Evolutionary conservation across 345 rosid genomes (phyloP).

Genomic region (Excoecaria agallocha): DNA sequence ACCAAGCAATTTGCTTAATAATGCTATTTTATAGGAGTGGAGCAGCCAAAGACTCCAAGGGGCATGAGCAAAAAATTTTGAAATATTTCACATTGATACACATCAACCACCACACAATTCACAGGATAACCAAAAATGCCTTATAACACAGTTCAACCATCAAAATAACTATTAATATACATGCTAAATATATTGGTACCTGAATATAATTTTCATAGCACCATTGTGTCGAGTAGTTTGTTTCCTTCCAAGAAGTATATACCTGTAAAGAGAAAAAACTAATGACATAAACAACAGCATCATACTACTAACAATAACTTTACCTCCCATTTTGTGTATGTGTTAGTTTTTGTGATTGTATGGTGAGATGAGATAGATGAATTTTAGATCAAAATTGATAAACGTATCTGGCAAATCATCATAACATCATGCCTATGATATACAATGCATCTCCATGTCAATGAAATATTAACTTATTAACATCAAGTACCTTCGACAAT

Average conservation of each 20-base stretch:
- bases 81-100: not conserved
- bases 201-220: slow-evolving; percentile 97
- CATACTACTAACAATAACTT: not conserved
- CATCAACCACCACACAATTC: not conserved
- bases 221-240: slow-evolving; percentile 95
- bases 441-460: not conserved
- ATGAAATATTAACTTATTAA: not conserved
- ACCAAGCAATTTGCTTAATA: not conserved
- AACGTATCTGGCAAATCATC: slow-evolving; percentile 10
- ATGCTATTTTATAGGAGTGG: too few relatives aligned
- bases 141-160: not conserved
- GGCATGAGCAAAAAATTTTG: too few relatives aligned
- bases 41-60: too few relatives aligned
- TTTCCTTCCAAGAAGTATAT: slow-evolving; percentile 91
- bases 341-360: not conserved
- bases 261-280: slow-evolving; percentile 48
- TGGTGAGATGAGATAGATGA: too few relatives aligned
- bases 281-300: slow-evolving; percentile 1
- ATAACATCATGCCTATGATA: not conserved
- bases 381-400: not conserved
- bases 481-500: slow-evolving; percentile 78
- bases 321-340: not conserved
- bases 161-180: not conserved
- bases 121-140: not conserved
- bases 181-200: slow-evolving; percentile 34